These are phyloP conservation scores for Kodamaea alishanica DNA, from an alignment of 1,139 yeast species.

Conservation along the genomic window DNA sequence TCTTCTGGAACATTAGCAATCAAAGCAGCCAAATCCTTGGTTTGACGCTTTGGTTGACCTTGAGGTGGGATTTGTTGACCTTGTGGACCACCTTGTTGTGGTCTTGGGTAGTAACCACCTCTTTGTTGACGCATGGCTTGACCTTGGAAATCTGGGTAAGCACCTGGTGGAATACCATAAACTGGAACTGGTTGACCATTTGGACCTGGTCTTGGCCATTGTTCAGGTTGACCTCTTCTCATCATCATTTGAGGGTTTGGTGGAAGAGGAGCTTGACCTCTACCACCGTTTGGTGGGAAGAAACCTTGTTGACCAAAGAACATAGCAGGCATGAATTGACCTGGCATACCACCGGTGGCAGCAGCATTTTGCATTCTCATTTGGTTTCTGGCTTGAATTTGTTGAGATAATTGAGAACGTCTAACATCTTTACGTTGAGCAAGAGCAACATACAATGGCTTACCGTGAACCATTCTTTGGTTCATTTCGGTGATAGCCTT, in stretches of 20 bases:
- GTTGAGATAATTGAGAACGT: slow-evolving; percentile 96
- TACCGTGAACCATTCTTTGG: slow-evolving; percentile 92
- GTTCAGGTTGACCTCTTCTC: slow-evolving; percentile 66
- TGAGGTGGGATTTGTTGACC: slow-evolving; percentile 25
- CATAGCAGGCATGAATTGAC: slow-evolving; percentile 95
- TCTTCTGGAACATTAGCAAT: slow-evolving; percentile 70
- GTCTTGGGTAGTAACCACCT: slow-evolving; percentile 44
- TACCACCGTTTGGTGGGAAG: slow-evolving; percentile 73
- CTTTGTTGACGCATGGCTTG: slow-evolving; percentile 46
- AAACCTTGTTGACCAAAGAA: slow-evolving; percentile 89
- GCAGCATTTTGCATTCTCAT: slow-evolving; percentile 96
- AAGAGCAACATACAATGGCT: slow-evolving; percentile 97
- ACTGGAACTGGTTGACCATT: slow-evolving; percentile 78
- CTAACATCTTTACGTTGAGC: slow-evolving; percentile 99
- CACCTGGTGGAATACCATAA: slow-evolving; percentile 82
- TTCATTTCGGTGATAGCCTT: slow-evolving; percentile 98
- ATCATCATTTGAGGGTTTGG: slow-evolving; percentile 89
- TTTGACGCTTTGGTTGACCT: slow-evolving; percentile 30
- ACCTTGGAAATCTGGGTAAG: slow-evolving; percentile 53
- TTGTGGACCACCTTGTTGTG: slow-evolving; percentile 20
- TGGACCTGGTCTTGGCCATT: slow-evolving; percentile 76
- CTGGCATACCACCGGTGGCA: slow-evolving; percentile 84
- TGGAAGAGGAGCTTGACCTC: slow-evolving; percentile 82
- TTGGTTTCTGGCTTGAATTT: slow-evolving; percentile 97
- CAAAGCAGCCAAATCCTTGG: slow-evolving; percentile 53